These are phyloP conservation scores for Trichoderma sp. DNA, from an alignment of 2,329 filamentous ascomycete species.

Conservation along the genomic window DNA sequence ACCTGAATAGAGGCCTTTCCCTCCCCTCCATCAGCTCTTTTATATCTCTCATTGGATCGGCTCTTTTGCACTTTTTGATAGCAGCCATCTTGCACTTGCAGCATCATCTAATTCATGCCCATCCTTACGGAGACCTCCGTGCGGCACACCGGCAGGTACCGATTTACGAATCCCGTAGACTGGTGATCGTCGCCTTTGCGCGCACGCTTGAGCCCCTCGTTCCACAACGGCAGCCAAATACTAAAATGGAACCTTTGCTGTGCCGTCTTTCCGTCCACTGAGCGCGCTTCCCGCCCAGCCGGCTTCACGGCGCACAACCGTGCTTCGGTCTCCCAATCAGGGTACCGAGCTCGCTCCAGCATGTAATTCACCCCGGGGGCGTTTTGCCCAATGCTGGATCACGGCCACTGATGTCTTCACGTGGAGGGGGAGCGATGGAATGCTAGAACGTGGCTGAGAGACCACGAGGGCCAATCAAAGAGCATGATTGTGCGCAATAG, in stretches of 20 bases:
- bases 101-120: not conserved
- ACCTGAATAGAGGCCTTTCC: not conserved
- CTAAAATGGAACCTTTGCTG: conserved; percentile 13
- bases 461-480: conserved; percentile 12
- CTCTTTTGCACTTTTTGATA: not conserved
- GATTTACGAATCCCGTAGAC: not conserved
- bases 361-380: not conserved
- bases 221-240: not conserved
- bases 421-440: conserved; percentile 12
- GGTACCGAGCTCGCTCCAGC: conserved; percentile 5
- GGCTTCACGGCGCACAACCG: not conserved
- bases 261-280: conserved; percentile 13
- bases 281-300: conserved; percentile 8
- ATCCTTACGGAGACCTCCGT: conserved; percentile 4
- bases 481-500: conserved; percentile 9
- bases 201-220: conserved; percentile 4
- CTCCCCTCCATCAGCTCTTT: not conserved
- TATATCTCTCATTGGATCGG: conserved; percentile 17
- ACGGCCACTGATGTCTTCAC: conserved; percentile 20
- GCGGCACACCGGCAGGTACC: conserved; percentile 7
- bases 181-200: conserved; percentile 6
- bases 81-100: not conserved
- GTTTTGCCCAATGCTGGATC: not conserved
- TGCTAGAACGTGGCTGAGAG: not conserved
- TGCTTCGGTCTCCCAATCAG: conserved; percentile 18